Conservation (phyloP, 2,329 filamentous ascomycete species). For the Aspergillus piperis region DNA sequence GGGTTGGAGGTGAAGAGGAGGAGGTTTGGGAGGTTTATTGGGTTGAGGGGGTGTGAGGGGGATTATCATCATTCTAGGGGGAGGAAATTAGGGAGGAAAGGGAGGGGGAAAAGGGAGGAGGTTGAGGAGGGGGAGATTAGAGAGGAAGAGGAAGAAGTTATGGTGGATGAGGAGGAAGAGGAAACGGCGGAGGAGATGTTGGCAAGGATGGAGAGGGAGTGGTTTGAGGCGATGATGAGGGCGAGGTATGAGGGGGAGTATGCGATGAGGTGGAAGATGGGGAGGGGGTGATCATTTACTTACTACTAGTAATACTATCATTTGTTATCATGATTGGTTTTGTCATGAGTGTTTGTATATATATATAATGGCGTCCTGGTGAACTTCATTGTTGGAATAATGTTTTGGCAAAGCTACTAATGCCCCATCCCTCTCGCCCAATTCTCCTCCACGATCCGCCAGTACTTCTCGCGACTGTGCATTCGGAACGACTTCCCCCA, state of each 20-base stretch:
- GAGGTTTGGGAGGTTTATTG: slow-evolving; percentile 48
- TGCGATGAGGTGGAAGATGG: slow-evolving; percentile 22
- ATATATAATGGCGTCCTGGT: too few relatives aligned
- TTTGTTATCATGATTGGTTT: too few relatives aligned
- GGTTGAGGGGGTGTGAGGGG: slow-evolving; percentile 39
- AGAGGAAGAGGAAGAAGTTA: background rate
- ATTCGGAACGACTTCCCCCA: slow-evolving; percentile 41
- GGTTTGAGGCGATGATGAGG: slow-evolving; percentile 30
- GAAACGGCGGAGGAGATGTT: slow-evolving; percentile 21
- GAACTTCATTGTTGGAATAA: background rate
- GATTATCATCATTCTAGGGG: too few relatives aligned
- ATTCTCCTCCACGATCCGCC: slow-evolving; percentile 39
- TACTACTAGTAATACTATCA: too few relatives aligned
- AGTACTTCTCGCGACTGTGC: slow-evolving; percentile 39
- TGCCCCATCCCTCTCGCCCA: slow-evolving; percentile 37
- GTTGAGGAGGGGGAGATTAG: background rate
- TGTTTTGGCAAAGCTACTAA: slow-evolving; percentile 9
- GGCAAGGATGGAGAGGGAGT: slow-evolving; percentile 31
- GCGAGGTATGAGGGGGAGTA: slow-evolving; percentile 26
- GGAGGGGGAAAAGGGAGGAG: background rate
- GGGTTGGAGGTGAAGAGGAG: slow-evolving; percentile 40
- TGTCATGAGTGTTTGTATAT: background rate
- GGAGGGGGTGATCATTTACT: background rate
- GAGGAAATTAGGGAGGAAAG: slow-evolving; percentile 31
- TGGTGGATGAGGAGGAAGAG: background rate